phyloP scores from a whole-genome alignment of 495 filamentous ascomycete species.

The Achaetomiella virescens region DNA sequence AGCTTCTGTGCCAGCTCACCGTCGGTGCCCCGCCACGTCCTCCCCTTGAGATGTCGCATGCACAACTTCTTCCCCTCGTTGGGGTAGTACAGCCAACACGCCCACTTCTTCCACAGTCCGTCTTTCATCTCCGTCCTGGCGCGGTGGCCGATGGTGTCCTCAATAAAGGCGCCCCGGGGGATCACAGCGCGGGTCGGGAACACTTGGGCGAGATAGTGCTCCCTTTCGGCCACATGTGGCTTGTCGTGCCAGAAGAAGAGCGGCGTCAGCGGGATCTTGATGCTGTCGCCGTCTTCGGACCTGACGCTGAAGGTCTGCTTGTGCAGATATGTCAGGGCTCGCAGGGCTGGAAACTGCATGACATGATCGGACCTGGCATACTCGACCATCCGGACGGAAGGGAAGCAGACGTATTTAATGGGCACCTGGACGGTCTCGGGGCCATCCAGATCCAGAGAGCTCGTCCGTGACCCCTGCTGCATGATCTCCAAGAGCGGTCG shows the following conservation, averaged over 20 bases:
- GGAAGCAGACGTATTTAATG: constrained; percentile 38
- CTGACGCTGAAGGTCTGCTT: constrained; percentile 29
- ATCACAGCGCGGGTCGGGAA: constrained; percentile 38
- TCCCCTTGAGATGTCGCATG: constrained; percentile 38
- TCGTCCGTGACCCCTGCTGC: constrained; percentile 18
- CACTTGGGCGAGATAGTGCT: constrained; percentile 38
- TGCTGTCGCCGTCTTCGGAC: constrained; percentile 1
- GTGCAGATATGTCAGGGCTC: constrained; percentile 31
- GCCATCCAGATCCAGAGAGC: not conserved
- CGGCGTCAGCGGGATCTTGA: constrained; percentile 37
- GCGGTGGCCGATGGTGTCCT: constrained; percentile 42
- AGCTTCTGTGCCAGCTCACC: constrained; percentile 22
- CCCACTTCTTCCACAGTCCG: constrained; percentile 40
- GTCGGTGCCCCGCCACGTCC: constrained; percentile 38
- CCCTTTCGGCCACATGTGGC: constrained; percentile 38
- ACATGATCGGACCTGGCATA: constrained; percentile 41
- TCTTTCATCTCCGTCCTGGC: constrained; percentile 44
- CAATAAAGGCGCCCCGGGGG: constrained; percentile 40
- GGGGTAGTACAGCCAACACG: constrained; percentile 44
- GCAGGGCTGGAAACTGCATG: constrained; percentile 30
- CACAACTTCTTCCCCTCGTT: constrained; percentile 34
- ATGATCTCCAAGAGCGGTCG: constrained; percentile 35
- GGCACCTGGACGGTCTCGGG: constrained; percentile 13
- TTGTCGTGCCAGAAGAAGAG: constrained; percentile 50
- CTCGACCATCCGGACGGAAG: constrained; percentile 37